Evolutionary conservation across 768 basidiomycete genomes (phyloP).

Genomic region (Boletus tomentosulus): DNA sequence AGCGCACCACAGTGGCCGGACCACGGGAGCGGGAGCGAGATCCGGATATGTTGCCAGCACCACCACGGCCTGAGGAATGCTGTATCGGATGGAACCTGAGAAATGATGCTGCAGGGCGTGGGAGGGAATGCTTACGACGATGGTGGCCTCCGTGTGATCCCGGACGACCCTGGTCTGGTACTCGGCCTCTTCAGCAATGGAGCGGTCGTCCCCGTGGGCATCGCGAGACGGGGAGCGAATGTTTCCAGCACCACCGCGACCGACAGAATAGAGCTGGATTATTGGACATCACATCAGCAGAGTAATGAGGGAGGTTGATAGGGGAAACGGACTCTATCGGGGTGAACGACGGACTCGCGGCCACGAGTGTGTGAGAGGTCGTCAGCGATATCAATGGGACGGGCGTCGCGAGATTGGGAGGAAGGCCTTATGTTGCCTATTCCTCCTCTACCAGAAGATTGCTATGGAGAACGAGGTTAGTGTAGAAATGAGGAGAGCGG

Average conservation of each 20-base stretch:
- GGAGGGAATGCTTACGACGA: slow-evolving; percentile 30
- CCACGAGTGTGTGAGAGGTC: slow-evolving; percentile 55
- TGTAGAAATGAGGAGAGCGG: neutral
- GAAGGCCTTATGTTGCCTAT: slow-evolving; percentile 59
- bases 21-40: slow-evolving; percentile 49
- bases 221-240: slow-evolving; percentile 52
- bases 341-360: slow-evolving; percentile 46
- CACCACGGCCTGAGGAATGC: slow-evolving; percentile 65
- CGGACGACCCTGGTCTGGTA: slow-evolving; percentile 23
- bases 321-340: slow-evolving; percentile 32
- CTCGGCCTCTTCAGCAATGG: slow-evolving; percentile 27
- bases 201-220: slow-evolving; percentile 49
- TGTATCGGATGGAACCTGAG: slow-evolving; percentile 14
- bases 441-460: slow-evolving; percentile 66
- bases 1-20: slow-evolving; percentile 34
- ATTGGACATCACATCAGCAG: neutral
- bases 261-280: slow-evolving; percentile 44
- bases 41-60: slow-evolving; percentile 55
- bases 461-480: slow-evolving; percentile 24
- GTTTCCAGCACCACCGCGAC: slow-evolving; percentile 84
- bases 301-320: neutral
- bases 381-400: slow-evolving; percentile 45
- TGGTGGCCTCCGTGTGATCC: slow-evolving; percentile 27
- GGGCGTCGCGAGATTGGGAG: slow-evolving; percentile 42
- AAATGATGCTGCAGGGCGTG: neutral